Base-by-base conservation (phyloP, 2,329 filamentous ascomycete species). In the Pseudogymnoascus pannorum region DNA sequence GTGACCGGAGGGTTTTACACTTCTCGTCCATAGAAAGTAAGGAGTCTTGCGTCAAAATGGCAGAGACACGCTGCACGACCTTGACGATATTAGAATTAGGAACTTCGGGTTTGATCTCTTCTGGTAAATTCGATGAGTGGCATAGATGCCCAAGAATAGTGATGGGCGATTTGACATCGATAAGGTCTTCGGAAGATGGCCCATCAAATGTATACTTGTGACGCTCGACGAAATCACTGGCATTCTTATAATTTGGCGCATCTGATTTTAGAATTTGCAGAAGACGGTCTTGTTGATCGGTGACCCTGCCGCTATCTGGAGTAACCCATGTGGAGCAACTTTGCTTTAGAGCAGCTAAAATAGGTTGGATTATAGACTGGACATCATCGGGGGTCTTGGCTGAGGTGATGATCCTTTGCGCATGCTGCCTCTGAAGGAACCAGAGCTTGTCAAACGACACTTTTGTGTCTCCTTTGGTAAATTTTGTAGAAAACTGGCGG, bases 401-500 rank as follows among this genome's bases (percentile, higher is more conserved):
- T 4, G 31, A 22, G 24, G 44, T 29, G 29, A 61, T 61, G 57
- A 36, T 22, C 20, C 48, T 58, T 33, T 24, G 31, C 31, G 71
- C 70, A 54, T 93, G 90, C 54, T 83, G 81, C 67, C 83, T 85
- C 70, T 97, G 91, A 57, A 97, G 81, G 72, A 87, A 91, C 68
- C 84, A 82, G 14, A 97, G 81, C 71, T 97, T 99, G 57, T 86
- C 84, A 58, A 87, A 82, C 18, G 88, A 86, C 16, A 97, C 90
- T 12, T 88, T 87, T 5, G 92, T 91, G 72, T 97, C 92, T 8
- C 93, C 93, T 68, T 88, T 90, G 2, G 92, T 97, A 75, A 97
- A 95, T 70, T 91, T 92, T 66, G 96, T 80, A 35, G 14, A 18
- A 31, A 18, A 29, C 31, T 59, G 57, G 51, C 16, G 31, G 33